phyloP scores from a whole-genome alignment of 2,329 filamentous ascomycete species.

The Eutypella sp. region DNA sequence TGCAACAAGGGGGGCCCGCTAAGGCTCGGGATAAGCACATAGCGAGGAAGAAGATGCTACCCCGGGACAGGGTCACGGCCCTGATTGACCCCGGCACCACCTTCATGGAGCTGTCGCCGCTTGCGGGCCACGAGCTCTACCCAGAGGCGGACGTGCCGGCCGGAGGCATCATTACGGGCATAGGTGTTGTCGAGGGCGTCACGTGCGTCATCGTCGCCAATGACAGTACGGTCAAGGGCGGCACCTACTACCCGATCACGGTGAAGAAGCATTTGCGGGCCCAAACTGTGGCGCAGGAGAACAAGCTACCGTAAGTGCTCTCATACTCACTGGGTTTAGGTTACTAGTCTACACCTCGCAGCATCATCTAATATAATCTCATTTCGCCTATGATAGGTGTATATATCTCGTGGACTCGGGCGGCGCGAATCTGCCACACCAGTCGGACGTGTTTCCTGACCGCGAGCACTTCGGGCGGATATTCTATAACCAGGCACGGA shows the following conservation, averaged over 20 bases:
- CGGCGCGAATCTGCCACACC: slow-evolving; percentile 89
- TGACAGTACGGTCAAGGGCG: slow-evolving; percentile 95
- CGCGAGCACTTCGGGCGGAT: slow-evolving; percentile 93
- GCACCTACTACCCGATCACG: slow-evolving; percentile 94
- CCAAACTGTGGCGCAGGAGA: slow-evolving; percentile 86
- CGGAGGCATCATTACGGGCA: slow-evolving; percentile 86
- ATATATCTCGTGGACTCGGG: slow-evolving; percentile 96
- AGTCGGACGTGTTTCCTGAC: slow-evolving; percentile 94
- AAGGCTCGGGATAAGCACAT: slow-evolving; percentile 87
- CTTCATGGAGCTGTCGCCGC: slow-evolving; percentile 89
- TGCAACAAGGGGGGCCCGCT: slow-evolving; percentile 70
- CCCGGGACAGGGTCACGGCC: slow-evolving; percentile 80
- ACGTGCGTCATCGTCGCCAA: slow-evolving; percentile 92
- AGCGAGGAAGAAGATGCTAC: slow-evolving; percentile 87
- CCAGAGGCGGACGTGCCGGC: slow-evolving; percentile 81
- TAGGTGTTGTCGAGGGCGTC: slow-evolving; percentile 85
- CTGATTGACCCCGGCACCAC: slow-evolving; percentile 84
- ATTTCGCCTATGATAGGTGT: slow-evolving; percentile 55
- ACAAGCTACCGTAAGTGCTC: slow-evolving; percentile 58
- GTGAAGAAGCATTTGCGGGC: slow-evolving; percentile 96
- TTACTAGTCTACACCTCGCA: no score
- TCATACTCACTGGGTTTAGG: no score
- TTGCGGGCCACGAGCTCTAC: slow-evolving; percentile 84
- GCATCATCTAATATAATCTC: no score
- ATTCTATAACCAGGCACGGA: slow-evolving; percentile 95